Evolutionary conservation across 2,329 filamentous ascomycete genomes (phyloP).

Genomic region (Fusarium sulawesiense): DNA sequence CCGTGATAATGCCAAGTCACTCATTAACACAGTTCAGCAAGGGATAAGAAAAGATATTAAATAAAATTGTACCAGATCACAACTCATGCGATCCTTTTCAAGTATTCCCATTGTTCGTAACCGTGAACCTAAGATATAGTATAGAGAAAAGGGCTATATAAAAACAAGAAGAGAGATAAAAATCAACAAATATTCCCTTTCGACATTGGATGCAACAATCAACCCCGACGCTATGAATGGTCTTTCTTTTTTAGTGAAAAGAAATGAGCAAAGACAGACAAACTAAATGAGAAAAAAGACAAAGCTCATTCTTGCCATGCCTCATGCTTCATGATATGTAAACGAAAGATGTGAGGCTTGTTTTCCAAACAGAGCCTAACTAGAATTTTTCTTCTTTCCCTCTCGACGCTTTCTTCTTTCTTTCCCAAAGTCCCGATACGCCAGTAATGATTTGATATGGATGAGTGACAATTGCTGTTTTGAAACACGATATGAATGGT

Average conservation of each 20-base stretch:
- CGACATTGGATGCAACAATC: slow-evolving; percentile 34
- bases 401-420: slow-evolving; percentile 16
- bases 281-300: slow-evolving; percentile 19
- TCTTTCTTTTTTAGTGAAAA: slow-evolving; percentile 34
- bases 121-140: slow-evolving; percentile 37
- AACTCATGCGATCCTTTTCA: slow-evolving; percentile 32
- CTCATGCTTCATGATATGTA: slow-evolving; percentile 33
- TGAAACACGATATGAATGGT: slow-evolving; percentile 23
- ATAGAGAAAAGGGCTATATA: slow-evolving; percentile 24
- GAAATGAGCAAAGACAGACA: slow-evolving; percentile 21
- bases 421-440: slow-evolving; percentile 32
- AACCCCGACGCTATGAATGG: slow-evolving; percentile 45
- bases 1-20: neutral
- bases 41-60: neutral
- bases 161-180: slow-evolving; percentile 21
- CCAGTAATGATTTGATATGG: slow-evolving; percentile 31
- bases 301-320: slow-evolving; percentile 31
- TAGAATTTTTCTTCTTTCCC: neutral
- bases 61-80: slow-evolving; percentile 7
- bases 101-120: slow-evolving; percentile 39
- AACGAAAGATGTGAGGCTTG: slow-evolving; percentile 21
- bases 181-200: slow-evolving; percentile 19
- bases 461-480: slow-evolving; percentile 13
- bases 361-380: neutral
- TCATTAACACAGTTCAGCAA: too few relatives aligned